phyloP scores from a whole-genome alignment of 257 asterid genomes.

The Plantago ovata region DNA sequence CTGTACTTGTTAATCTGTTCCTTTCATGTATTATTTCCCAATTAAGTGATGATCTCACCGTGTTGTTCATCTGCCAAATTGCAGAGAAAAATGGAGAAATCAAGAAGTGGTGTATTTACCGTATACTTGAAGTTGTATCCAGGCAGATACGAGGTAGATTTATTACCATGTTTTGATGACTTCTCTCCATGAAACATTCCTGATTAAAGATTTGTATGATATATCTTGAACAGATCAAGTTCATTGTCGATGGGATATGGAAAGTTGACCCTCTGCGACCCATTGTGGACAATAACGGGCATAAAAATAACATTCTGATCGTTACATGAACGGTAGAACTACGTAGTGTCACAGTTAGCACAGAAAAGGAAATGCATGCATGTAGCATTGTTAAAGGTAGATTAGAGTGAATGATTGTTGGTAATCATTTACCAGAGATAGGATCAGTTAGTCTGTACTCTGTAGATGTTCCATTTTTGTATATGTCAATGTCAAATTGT shows the following conservation, averaged over 20 bases:
- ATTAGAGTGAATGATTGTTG: conserved; percentile 15
- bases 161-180: background rate
- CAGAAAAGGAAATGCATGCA: conserved; percentile 10
- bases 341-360: background rate
- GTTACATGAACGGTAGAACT: conserved; percentile 28
- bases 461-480: background rate
- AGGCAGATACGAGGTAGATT: conserved; percentile 82
- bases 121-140: conserved; percentile 70
- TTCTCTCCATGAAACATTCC: conserved; percentile 3
- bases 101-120: conserved; percentile 59
- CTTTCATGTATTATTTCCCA: background rate
- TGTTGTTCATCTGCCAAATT: conserved; percentile 21
- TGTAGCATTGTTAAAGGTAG: conserved; percentile 18
- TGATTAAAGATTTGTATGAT: background rate
- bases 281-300: conserved; percentile 44
- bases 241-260: conserved; percentile 89
- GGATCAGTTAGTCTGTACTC: background rate
- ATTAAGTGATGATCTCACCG: background rate
- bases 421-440: background rate
- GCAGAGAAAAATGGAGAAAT: conserved; percentile 91
- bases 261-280: conserved; percentile 77
- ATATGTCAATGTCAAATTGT: conserved; percentile 4
- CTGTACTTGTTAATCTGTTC: background rate
- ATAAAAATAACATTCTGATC: conserved; percentile 65
- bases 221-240: conserved; percentile 73